phyloP scores from a whole-genome alignment of 495 filamentous ascomycete species.

The Tuber aestivum region DNA sequence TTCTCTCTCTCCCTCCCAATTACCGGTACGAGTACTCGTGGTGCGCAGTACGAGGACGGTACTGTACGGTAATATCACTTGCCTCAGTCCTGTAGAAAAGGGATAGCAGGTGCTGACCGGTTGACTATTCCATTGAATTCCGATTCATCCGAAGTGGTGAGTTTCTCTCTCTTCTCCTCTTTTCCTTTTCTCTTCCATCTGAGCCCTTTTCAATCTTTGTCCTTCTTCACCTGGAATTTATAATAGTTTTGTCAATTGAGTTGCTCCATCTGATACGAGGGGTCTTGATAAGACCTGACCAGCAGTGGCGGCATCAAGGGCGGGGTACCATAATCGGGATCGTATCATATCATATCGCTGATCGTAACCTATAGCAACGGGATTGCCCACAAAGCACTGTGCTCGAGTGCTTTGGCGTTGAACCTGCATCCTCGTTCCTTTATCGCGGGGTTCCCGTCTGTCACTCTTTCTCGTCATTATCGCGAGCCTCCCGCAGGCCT shows the following conservation, averaged over 20 bases:
- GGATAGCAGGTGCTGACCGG: neutral
- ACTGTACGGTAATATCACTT: neutral
- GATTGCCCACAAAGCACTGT: neutral
- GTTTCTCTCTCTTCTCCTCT: neutral
- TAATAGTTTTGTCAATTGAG: slow-evolving; percentile 12
- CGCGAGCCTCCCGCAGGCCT: slow-evolving; percentile 1
- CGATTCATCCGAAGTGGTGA: neutral
- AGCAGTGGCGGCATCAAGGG: neutral
- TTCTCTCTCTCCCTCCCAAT: neutral
- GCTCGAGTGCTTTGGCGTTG: neutral
- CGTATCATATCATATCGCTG: neutral
- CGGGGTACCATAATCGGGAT: neutral
- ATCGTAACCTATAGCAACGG: neutral
- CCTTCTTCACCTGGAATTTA: slow-evolving; percentile 10
- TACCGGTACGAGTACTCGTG: too few relatives aligned
- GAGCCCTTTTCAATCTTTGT: slow-evolving; percentile 3
- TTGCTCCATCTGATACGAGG: slow-evolving; percentile 6
- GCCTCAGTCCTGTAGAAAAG: neutral
- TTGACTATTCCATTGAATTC: neutral
- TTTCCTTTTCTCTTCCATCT: neutral
- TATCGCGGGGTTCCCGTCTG: slow-evolving; percentile 20
- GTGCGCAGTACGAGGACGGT: too few relatives aligned
- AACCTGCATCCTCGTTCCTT: slow-evolving; percentile 21
- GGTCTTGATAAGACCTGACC: neutral
- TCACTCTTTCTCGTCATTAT: slow-evolving; percentile 26